Evolutionary conservation across 495 filamentous ascomycete genomes (phyloP).

Genomic region (Penicillium maclennaniae): DNA sequence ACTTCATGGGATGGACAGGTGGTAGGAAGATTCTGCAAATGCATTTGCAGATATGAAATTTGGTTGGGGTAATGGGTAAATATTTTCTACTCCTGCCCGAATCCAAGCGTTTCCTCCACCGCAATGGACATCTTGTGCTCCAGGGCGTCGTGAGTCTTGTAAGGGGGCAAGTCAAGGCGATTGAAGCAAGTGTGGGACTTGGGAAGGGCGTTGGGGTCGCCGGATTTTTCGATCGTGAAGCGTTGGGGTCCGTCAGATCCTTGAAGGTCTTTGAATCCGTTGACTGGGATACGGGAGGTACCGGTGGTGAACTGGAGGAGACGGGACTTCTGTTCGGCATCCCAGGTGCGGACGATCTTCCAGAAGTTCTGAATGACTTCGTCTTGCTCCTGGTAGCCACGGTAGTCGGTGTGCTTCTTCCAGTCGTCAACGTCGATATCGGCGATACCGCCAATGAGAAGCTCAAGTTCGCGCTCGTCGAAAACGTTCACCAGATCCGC

Average conservation of each 20-base stretch:
- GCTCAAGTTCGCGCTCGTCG: conserved; percentile 93
- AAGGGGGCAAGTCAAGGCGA: conserved; percentile 90
- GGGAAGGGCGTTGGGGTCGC: conserved; percentile 81
- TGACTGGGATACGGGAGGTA: conserved; percentile 96
- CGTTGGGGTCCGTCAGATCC: conserved; percentile 91
- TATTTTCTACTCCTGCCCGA: conserved; percentile 81
- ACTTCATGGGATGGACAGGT: background rate
- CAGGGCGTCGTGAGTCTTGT: conserved; percentile 81
- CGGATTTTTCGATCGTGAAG: conserved; percentile 98
- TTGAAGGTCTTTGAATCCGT: conserved; percentile 99
- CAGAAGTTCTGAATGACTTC: conserved; percentile 98
- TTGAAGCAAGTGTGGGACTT: conserved; percentile 99
- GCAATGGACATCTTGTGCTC: conserved; percentile 89
- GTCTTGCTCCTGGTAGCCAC: conserved; percentile 97
- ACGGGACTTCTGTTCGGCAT: conserved; percentile 96
- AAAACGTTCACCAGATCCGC: conserved; percentile 97
- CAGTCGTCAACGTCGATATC: conserved; percentile 99
- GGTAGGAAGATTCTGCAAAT: background rate
- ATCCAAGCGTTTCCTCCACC: conserved; percentile 98
- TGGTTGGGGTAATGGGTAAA: background rate
- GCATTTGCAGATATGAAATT: background rate
- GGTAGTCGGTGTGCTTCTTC: conserved; percentile 99
- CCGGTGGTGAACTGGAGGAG: conserved; percentile 96
- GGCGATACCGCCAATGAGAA: conserved; percentile 97
- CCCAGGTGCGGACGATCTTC: conserved; percentile 95